Evolutionary conservation across 2,329 filamentous ascomycete species (phyloP).

Genomic region (Nemania sp.): DNA sequence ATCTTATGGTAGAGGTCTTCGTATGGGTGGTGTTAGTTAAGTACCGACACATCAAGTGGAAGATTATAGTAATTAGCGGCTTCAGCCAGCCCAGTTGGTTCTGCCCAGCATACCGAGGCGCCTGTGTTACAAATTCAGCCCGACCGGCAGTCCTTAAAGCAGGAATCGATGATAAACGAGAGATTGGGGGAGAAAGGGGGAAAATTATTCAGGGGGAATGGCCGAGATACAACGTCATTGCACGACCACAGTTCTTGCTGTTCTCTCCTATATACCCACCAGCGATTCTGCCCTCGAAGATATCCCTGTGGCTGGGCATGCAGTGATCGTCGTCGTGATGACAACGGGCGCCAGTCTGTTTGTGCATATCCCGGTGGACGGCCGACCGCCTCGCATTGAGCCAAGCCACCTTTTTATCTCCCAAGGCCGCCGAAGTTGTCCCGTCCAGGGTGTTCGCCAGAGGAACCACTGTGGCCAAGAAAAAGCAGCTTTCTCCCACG

Average conservation of each 20-base stretch:
- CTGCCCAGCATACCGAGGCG: background rate
- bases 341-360: background rate
- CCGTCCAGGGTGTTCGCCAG: constrained; percentile 8
- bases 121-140: background rate
- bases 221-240: constrained; percentile 1
- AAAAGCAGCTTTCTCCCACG: constrained; percentile 6
- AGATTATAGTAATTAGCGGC: too few species aligned
- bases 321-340: constrained; percentile 19
- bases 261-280: background rate
- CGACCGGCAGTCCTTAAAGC: background rate
- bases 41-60: too few species aligned
- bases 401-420: constrained; percentile 21
- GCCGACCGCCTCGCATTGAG: constrained; percentile 10
- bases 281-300: background rate
- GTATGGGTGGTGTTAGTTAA: background rate
- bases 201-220: background rate
- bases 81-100: too few species aligned
- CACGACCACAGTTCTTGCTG: background rate
- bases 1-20: constrained; percentile 2
- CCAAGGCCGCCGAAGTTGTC: constrained; percentile 21
- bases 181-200: background rate
- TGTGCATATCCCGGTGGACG: constrained; percentile 18
- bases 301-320: constrained; percentile 21
- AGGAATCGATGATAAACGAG: background rate
- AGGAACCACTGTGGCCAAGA: constrained; percentile 23